Base-by-base conservation (phyloP, 2,329 filamentous ascomycete species). In the Aspergillus persii region DNA sequence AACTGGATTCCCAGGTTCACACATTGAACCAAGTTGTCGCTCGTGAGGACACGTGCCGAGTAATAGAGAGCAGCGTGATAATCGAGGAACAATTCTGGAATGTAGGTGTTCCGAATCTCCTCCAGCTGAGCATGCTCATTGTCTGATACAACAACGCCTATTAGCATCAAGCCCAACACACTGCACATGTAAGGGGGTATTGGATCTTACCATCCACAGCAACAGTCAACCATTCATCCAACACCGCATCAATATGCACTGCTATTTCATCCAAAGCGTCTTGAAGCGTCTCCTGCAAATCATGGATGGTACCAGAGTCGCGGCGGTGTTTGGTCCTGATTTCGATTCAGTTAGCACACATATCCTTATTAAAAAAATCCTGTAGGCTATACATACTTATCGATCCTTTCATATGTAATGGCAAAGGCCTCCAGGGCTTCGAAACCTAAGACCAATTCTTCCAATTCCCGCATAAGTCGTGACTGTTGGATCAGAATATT, bases 1-100 rank as follows among this genome's bases (percentile, higher is more conserved):
- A 94, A 91, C 53, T 96, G 84, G 2, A 87, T 86, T 1, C 92
- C 88, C 15, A 99, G 80, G 60, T 96, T 91, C 90, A 99, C 94
- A 68, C 89, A 90, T 70, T 94, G 88, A 29, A 95, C 83, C 18
- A 96, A 81, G 64, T 89, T 85, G 59, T 94, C 90, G 48, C 92
- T 87, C 50, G 87, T 89, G 48, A 96, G 79, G 52, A 86, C 83
- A 50, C 86, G 87, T 3, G 91, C 92, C 0, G 90, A 89, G 69
- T 89, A 90, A 72, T 96, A 90, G 53, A 98, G 80, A 1, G 90
- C 88, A 68, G 85, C 88, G 71, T 95, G 86, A 73, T 95, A 97
- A 2, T 90, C 91, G 53, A 99, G 83, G 47, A 96, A 81, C 18
- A 91, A 84, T 72, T 97, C 92, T 2, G 95, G 93, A 3, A 99